Conservation (phyloP, 1,284 basidiomycete species). For the Pascua guehoae region DNA sequence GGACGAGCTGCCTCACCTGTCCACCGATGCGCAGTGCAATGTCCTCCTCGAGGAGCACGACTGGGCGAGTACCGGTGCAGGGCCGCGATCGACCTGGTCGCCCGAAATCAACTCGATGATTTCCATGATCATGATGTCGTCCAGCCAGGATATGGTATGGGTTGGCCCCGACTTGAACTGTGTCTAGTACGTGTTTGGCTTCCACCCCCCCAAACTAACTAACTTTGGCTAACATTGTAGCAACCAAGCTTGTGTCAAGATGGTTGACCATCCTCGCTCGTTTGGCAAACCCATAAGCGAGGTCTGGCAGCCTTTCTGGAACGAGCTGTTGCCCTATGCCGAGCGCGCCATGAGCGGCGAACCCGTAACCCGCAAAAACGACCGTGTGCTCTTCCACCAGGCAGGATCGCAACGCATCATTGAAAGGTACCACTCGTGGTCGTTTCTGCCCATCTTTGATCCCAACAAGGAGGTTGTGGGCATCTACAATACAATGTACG, state of each 20-base stretch:
- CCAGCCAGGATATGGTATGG: constrained; percentile 26
- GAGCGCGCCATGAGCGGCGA: constrained; percentile 17
- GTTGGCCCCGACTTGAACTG: constrained; percentile 34
- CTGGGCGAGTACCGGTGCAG: constrained; percentile 34
- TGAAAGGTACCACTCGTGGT: constrained; percentile 39
- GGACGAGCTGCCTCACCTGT: background rate
- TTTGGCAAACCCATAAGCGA: constrained; percentile 31
- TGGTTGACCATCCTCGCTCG: constrained; percentile 27
- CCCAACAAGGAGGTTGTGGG: constrained; percentile 15
- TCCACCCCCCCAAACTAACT: too few species aligned
- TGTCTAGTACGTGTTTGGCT: constrained; percentile 25
- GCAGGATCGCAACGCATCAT: constrained; percentile 19
- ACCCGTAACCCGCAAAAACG: constrained; percentile 22
- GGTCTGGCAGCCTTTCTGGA: constrained; percentile 32
- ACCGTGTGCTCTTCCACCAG: constrained; percentile 24
- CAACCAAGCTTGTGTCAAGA: background rate
- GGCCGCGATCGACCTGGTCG: constrained; percentile 24
- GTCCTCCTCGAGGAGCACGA: constrained; percentile 25
- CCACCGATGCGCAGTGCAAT: constrained; percentile 13
- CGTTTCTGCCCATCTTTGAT: constrained; percentile 33
- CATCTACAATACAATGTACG: constrained; percentile 21
- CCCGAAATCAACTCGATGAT: constrained; percentile 6
- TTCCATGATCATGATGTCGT: background rate
- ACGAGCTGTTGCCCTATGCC: constrained; percentile 20
- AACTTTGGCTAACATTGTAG: too few species aligned